Evolutionary conservation across 176 grass and related monocot species (phyloP).

Genomic region (Pharus latifolius): DNA sequence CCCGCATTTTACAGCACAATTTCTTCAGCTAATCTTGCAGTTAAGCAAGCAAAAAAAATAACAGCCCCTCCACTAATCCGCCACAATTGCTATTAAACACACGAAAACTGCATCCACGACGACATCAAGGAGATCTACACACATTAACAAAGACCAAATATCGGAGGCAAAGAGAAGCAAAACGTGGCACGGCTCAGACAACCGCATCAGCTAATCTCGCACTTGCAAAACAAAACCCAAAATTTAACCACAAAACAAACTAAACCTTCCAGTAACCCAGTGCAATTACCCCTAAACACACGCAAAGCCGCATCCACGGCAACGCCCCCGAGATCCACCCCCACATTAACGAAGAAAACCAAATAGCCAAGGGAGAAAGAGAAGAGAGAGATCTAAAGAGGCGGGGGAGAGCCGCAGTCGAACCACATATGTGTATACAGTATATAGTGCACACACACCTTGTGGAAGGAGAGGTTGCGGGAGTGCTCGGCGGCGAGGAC

Average conservation of each 20-base stretch:
- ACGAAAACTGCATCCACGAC: neutral
- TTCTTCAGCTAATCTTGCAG: neutral
- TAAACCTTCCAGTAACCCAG: neutral
- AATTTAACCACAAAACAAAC: neutral
- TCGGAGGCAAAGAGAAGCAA: neutral
- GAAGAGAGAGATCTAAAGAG: too few relatives aligned
- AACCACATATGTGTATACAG: too few relatives aligned
- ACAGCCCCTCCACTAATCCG: neutral
- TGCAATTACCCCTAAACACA: neutral
- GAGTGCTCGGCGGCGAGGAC: slow-evolving; percentile 51
- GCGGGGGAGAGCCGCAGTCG: too few relatives aligned
- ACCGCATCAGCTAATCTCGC: too few relatives aligned
- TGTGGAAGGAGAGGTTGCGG: slow-evolving; percentile 51
- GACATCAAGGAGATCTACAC: neutral
- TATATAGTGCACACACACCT: too few relatives aligned
- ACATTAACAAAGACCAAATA: neutral
- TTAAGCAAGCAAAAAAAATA: neutral
- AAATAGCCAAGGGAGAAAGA: too few relatives aligned
- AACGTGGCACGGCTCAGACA: too few relatives aligned
- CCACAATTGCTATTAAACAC: neutral
- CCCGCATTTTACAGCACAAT: neutral
- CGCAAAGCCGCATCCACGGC: neutral
- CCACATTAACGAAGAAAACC: too few relatives aligned
- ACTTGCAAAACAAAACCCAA: neutral
- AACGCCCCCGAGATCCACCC: too few relatives aligned